phyloP scores from a whole-genome alignment of 2,329 filamentous ascomycete genomes.

The Cercospora citrullina region DNA sequence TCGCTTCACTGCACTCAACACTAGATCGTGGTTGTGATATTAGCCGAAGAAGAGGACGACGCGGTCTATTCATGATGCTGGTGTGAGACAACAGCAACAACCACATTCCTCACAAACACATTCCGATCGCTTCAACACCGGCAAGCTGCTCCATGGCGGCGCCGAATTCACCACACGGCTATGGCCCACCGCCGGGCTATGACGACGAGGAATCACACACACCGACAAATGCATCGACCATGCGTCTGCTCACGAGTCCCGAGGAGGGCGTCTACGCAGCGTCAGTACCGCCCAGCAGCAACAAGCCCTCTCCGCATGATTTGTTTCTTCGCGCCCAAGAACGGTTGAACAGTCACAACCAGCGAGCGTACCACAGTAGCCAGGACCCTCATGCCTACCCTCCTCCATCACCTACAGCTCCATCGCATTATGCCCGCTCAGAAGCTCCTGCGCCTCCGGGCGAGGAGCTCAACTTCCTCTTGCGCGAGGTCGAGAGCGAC shows the following conservation, averaged over 20 bases:
- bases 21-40: neutral
- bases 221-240: slow-evolving; percentile 40
- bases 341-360: slow-evolving; percentile 24
- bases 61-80: neutral
- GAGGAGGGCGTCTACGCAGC: slow-evolving; percentile 43
- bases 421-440: slow-evolving; percentile 20
- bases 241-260: slow-evolving; percentile 52
- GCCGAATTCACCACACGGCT: slow-evolving; percentile 30
- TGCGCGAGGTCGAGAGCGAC: slow-evolving; percentile 44
- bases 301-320: slow-evolving; percentile 45
- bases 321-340: slow-evolving; percentile 36
- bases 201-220: slow-evolving; percentile 38
- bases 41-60: neutral
- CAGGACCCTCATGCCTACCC: slow-evolving; percentile 9
- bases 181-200: slow-evolving; percentile 47
- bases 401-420: slow-evolving; percentile 21
- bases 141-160: slow-evolving; percentile 25
- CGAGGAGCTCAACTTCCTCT: slow-evolving; percentile 46
- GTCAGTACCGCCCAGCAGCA: slow-evolving; percentile 18
- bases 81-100: slow-evolving; percentile 1
- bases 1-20: neutral
- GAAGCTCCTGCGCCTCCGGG: slow-evolving; percentile 34
- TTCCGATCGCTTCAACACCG: slow-evolving; percentile 31
- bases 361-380: slow-evolving; percentile 20
- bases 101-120: slow-evolving; percentile 27